A percentile compares a stretch with the other conserved stretches of the same genome.
Evolutionary conservation across 2,329 filamentous ascomycete species (phyloP).

Genomic region (Didymella exigua): DNA sequence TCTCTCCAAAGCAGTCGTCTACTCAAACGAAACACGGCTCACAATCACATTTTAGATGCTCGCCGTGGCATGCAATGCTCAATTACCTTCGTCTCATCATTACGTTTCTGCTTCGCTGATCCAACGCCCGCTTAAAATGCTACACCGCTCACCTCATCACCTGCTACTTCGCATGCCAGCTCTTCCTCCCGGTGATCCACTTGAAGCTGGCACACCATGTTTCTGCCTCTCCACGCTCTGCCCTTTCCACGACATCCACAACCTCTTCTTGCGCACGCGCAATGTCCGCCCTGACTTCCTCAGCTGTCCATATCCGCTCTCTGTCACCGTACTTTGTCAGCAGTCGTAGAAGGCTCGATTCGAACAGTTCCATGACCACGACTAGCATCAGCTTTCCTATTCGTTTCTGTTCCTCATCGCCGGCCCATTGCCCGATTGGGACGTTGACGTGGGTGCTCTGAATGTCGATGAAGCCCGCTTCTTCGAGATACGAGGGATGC

Average conservation of each 20-base stretch:
- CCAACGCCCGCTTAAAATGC: constrained; percentile 8
- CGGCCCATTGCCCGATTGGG: constrained; percentile 42
- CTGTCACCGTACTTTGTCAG: constrained; percentile 39
- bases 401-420: constrained; percentile 38
- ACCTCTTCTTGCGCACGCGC: constrained; percentile 37
- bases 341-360: constrained; percentile 34
- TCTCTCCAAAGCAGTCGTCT: no score
- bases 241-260: constrained; percentile 30
- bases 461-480: constrained; percentile 54
- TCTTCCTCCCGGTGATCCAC: constrained; percentile 44
- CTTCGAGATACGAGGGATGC: constrained; percentile 46
- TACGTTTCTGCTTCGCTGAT: background rate
- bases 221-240: constrained; percentile 33
- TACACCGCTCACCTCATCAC: background rate
- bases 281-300: constrained; percentile 33
- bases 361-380: constrained; percentile 42
- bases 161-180: constrained; percentile 21
- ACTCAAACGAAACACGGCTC: no score
- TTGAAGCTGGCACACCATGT: constrained; percentile 46
- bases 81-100: background rate
- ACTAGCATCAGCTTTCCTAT: constrained; percentile 46
- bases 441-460: constrained; percentile 48
- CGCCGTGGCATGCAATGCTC: background rate
- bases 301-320: constrained; percentile 34
- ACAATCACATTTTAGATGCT: background rate